Evolutionary conservation across 495 filamentous ascomycete genomes (phyloP), one percentile per base, ranked within the genome.

Genomic region (Penicillium waksmanii): DNA sequence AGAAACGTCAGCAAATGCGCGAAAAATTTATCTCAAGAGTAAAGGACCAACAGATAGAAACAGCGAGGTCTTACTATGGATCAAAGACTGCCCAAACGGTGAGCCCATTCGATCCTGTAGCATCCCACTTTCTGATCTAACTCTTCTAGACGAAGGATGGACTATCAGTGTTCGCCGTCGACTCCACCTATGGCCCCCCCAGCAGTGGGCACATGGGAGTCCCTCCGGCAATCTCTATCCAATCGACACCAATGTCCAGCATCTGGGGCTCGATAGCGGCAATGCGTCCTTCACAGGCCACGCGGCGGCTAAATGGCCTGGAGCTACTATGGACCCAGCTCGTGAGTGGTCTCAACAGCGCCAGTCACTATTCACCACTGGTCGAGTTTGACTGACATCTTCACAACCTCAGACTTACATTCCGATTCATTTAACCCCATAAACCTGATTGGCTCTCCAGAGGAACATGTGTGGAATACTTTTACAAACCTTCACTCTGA

Each of bases 381-480:
- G 36, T 13, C 11, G 0, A n/a, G 36, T 12, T 9, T 9, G 3
- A n/a, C 36, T 38, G 36, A 38, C 36, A 12, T n/a, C 36, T 31
- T 9, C 8, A 31, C 4, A 38, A 44, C 7, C 17, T 5, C 42
- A 44, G 42, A 9, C 17, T 18, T 44, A 9, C 42, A 44, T 44
- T 19, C 42, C 42, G 17, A 17, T 44, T 44, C 42, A 18, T 44
- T 17, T 10, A 17, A 44, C n/a, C 42, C 42, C n/a, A 44, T 18
- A 17, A 9, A 8, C n/a, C 44, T 18, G 21, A 35, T 55, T 5
- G 34, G 19, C 10, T 51, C 56, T 17, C 52, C 31, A 11, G 56
- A 63, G 21, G 58, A 65, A 7, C 55, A 62, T 18, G 56, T 65
- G 4, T 62, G 63, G 63, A 52, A 55, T 48, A 18, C 63, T 0